Evolutionary conservation across 352 stramenopile genomes (phyloP).

Genomic region (Lagenidium sp.): DNA sequence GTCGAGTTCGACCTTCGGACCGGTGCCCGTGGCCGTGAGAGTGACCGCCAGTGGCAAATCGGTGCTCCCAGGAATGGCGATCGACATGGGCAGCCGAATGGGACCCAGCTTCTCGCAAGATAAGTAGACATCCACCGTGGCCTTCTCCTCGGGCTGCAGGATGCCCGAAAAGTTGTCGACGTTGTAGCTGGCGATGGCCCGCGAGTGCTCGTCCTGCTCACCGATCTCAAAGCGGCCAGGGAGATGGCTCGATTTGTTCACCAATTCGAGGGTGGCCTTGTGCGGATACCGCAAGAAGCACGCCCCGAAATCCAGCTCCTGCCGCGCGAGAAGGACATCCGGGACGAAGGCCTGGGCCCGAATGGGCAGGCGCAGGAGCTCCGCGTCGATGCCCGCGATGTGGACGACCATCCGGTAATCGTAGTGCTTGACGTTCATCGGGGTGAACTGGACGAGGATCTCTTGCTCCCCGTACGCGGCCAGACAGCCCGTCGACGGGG

Average conservation of each 20-base stretch:
- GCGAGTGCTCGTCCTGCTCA: slow-evolving; percentile 86
- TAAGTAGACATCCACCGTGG: slow-evolving; percentile 76
- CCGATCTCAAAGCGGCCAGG: slow-evolving; percentile 83
- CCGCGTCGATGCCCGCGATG: slow-evolving; percentile 84
- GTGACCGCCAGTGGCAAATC: slow-evolving; percentile 86
- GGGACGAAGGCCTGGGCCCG: slow-evolving; percentile 84
- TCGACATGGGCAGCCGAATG: slow-evolving; percentile 84
- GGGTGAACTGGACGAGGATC: slow-evolving; percentile 84
- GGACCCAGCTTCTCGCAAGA: slow-evolving; percentile 86
- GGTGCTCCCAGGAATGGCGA: slow-evolving; percentile 79
- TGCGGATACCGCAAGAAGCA: slow-evolving; percentile 92
- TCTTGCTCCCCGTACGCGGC: slow-evolving; percentile 72
- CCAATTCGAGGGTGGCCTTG: slow-evolving; percentile 71
- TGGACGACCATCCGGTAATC: slow-evolving; percentile 90
- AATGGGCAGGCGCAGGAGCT: slow-evolving; percentile 86
- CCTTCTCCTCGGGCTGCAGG: slow-evolving; percentile 45
- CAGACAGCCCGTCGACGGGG: slow-evolving; percentile 63
- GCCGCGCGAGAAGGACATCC: slow-evolving; percentile 45
- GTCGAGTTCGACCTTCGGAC: slow-evolving; percentile 82
- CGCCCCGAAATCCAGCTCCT: slow-evolving; percentile 84
- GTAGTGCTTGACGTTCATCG: slow-evolving; percentile 86
- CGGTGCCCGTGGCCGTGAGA: slow-evolving; percentile 72
- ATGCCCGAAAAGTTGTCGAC: slow-evolving; percentile 47
- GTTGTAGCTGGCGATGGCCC: slow-evolving; percentile 73
- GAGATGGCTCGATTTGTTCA: slow-evolving; percentile 81